Evolutionary conservation across 2,329 filamentous ascomycete species (phyloP).

Genomic region (Piedraia hortae): DNA sequence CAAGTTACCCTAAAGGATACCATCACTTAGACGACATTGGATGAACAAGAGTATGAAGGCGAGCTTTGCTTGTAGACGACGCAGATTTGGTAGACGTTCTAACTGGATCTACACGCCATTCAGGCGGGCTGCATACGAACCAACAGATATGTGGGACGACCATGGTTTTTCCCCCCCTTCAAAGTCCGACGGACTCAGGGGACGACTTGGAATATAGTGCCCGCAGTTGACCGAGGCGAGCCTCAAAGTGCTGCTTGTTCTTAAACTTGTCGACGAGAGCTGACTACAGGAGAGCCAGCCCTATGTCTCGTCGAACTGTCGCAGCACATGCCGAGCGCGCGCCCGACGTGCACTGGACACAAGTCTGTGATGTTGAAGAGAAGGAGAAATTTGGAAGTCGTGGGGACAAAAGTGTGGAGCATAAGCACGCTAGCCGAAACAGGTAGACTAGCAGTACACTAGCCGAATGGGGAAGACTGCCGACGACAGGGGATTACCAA

Average conservation of each 20-base stretch:
- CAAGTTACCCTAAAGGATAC: too few relatives aligned
- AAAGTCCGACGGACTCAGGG: constrained; percentile 65
- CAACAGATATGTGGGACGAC: constrained; percentile 4
- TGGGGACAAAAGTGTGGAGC: background rate
- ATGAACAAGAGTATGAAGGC: too few relatives aligned
- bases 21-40: too few relatives aligned
- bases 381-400: background rate
- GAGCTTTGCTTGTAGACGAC: too few relatives aligned
- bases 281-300: constrained; percentile 39
- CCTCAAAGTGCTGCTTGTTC: constrained; percentile 32
- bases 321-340: constrained; percentile 25
- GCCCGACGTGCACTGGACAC: constrained; percentile 56
- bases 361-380: constrained; percentile 33
- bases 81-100: too few relatives aligned
- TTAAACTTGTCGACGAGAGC: constrained; percentile 92
- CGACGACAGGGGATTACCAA: background rate
- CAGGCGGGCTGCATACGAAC: too few relatives aligned
- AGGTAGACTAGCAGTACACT: too few relatives aligned
- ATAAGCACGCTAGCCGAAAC: background rate
- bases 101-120: too few relatives aligned
- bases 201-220: constrained; percentile 75
- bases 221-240: constrained; percentile 36
- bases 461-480: background rate
- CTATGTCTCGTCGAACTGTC: constrained; percentile 69
- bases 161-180: constrained; percentile 43